These are phyloP conservation scores for Tolypocladium amazonense DNA, from an alignment of 2,329 filamentous ascomycete species.

Conservation along the genomic window DNA sequence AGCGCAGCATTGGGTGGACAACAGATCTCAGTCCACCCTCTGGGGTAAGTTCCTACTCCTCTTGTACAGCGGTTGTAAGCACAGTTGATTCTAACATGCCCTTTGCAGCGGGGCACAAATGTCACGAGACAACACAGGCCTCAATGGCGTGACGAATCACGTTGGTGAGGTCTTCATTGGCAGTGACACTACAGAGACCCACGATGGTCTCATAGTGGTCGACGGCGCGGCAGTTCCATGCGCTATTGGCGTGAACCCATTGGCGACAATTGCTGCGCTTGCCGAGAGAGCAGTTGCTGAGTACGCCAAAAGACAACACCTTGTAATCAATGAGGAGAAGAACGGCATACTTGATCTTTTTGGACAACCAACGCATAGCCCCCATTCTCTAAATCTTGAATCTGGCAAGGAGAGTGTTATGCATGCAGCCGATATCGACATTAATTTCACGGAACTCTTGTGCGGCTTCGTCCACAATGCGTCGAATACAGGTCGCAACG, in stretches of 20 bases:
- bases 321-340: slow-evolving; percentile 33
- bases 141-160: slow-evolving; percentile 50
- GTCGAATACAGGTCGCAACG: slow-evolving; percentile 32
- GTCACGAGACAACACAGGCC: slow-evolving; percentile 45
- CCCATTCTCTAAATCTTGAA: background rate
- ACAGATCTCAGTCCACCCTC: slow-evolving; percentile 55
- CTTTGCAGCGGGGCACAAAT: slow-evolving; percentile 47
- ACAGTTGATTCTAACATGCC: background rate
- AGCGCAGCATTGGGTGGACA: slow-evolving; percentile 44
- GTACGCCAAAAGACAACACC: slow-evolving; percentile 27
- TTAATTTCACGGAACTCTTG: slow-evolving; percentile 57
- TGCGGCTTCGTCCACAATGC: slow-evolving; percentile 43
- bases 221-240: slow-evolving; percentile 53
- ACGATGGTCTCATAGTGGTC: slow-evolving; percentile 49
- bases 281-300: slow-evolving; percentile 52
- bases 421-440: slow-evolving; percentile 30
- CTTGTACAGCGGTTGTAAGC: background rate
- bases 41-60: slow-evolving; percentile 26
- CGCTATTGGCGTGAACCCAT: slow-evolving; percentile 54
- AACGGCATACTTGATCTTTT: slow-evolving; percentile 44
- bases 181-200: slow-evolving; percentile 31
- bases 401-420: background rate
- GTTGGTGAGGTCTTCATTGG: slow-evolving; percentile 49
- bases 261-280: slow-evolving; percentile 59
- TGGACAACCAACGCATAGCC: slow-evolving; percentile 33